phyloP scores from a whole-genome alignment of 768 basidiomycete genomes.

The Tremella fuciformis region DNA sequence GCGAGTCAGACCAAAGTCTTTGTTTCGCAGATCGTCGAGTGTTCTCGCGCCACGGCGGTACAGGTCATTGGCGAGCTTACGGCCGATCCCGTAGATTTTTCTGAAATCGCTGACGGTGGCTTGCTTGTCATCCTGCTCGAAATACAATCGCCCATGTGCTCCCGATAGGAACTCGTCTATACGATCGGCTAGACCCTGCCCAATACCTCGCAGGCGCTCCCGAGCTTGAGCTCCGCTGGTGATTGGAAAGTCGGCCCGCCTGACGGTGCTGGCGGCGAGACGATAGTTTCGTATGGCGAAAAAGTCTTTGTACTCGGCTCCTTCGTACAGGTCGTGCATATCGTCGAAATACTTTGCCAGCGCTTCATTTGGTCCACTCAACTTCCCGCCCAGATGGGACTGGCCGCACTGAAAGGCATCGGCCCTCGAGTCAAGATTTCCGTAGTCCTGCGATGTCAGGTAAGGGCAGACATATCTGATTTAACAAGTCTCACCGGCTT shows the following conservation, averaged over 20 bases:
- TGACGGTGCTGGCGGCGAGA: constrained; percentile 28
- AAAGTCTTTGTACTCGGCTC: constrained; percentile 29
- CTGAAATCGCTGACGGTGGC: constrained; percentile 57
- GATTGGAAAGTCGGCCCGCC: constrained; percentile 39
- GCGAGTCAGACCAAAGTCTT: constrained; percentile 65
- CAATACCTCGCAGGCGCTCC: constrained; percentile 39
- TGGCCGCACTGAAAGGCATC: constrained; percentile 33
- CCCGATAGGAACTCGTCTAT: constrained; percentile 44
- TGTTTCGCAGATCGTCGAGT: constrained; percentile 66
- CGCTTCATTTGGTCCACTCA: constrained; percentile 39
- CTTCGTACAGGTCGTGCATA: constrained; percentile 37
- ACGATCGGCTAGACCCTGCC: constrained; percentile 38
- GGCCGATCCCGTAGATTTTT: constrained; percentile 79
- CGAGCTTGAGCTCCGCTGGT: constrained; percentile 30
- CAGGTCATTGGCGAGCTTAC: constrained; percentile 67
- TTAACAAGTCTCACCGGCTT: too few relatives aligned
- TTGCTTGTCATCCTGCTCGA: constrained; percentile 40
- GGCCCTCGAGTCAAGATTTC: constrained; percentile 10
- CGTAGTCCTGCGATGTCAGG: not conserved
- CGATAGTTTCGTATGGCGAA: constrained; percentile 38
- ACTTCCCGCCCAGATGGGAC: constrained; percentile 23
- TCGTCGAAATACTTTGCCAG: constrained; percentile 44
- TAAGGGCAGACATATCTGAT: too few relatives aligned
- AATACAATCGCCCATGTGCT: constrained; percentile 30
- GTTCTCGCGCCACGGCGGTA: constrained; percentile 72